These are phyloP conservation scores for Mayamaea pseudoterrestris DNA, from an alignment of 108 stramenopile genomes.

Conservation along the genomic window DNA sequence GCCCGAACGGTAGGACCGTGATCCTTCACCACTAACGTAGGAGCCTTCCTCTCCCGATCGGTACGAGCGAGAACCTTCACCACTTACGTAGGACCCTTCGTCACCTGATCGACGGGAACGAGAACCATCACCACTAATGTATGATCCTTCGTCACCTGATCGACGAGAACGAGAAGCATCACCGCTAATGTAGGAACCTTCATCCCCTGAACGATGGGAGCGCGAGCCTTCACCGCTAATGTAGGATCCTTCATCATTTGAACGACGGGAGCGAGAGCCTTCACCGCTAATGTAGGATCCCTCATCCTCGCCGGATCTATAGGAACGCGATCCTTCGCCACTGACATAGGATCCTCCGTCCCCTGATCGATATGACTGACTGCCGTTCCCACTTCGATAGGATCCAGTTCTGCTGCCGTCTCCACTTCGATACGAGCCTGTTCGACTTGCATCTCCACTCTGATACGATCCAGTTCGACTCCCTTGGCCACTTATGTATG, in stretches of 20 bases:
- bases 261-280: not conserved
- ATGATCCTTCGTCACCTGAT: not conserved
- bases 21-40: not conserved
- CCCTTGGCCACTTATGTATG: not conserved
- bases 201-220: not conserved
- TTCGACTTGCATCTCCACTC: too few relatives aligned
- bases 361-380: not conserved
- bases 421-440: too few relatives aligned
- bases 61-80: not conserved
- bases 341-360: not conserved
- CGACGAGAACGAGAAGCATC: not conserved
- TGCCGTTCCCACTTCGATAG: not conserved
- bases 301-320: not conserved
- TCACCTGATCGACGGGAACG: not conserved
- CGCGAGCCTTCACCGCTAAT: not conserved
- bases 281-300: not conserved
- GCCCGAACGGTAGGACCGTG: not conserved
- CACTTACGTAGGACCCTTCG: not conserved
- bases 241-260: too few relatives aligned
- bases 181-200: not conserved
- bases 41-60: not conserved
- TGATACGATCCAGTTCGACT: not conserved
- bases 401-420: too few relatives aligned
- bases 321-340: not conserved
- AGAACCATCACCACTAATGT: not conserved